Evolutionary conservation across 2,329 filamentous ascomycete species (phyloP).

Genomic region (Helminthosporium solani): DNA sequence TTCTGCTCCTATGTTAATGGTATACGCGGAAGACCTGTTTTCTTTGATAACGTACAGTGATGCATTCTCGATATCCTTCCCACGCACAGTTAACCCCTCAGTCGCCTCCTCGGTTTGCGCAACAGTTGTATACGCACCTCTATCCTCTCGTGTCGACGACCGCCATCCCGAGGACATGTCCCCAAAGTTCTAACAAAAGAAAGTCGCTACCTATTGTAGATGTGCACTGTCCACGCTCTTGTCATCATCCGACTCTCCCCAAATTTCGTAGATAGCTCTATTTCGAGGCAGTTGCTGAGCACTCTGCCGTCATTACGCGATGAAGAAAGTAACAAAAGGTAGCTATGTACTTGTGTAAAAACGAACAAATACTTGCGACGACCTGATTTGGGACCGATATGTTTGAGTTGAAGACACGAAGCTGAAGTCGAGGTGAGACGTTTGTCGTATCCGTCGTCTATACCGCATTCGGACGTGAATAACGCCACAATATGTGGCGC

Average conservation of each 20-base stretch:
- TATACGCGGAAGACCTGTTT: not conserved
- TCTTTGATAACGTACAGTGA: conserved; percentile 7
- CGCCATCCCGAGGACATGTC: conserved; percentile 26
- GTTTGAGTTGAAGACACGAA: conserved; percentile 16
- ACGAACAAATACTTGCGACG: not conserved
- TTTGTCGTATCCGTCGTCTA: conserved; percentile 2
- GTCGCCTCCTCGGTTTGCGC: conserved; percentile 31
- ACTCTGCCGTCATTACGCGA: not conserved
- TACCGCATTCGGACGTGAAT: conserved; percentile 13
- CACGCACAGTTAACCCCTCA: conserved; percentile 18
- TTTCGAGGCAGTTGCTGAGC: not conserved
- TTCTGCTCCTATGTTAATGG: not conserved
- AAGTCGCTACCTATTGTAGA: conserved; percentile 1
- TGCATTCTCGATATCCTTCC: conserved; percentile 13
- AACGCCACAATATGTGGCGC: conserved; percentile 10
- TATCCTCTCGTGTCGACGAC: conserved; percentile 13
- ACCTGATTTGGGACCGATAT: conserved; percentile 7
- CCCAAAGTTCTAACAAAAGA: not conserved
- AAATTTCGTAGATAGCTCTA: not conserved
- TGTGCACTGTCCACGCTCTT: conserved; percentile 2
- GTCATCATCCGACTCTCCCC: conserved; percentile 5
- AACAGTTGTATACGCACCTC: conserved; percentile 34
- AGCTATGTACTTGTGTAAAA: not conserved
- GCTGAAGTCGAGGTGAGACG: conserved; percentile 10
- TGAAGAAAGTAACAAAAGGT: conserved; percentile 7